A percentile compares a stretch with the other conserved stretches of the same genome.
phyloP scores from a whole-genome alignment of 306 rosid genomes.

The Castanea mollissima region DNA sequence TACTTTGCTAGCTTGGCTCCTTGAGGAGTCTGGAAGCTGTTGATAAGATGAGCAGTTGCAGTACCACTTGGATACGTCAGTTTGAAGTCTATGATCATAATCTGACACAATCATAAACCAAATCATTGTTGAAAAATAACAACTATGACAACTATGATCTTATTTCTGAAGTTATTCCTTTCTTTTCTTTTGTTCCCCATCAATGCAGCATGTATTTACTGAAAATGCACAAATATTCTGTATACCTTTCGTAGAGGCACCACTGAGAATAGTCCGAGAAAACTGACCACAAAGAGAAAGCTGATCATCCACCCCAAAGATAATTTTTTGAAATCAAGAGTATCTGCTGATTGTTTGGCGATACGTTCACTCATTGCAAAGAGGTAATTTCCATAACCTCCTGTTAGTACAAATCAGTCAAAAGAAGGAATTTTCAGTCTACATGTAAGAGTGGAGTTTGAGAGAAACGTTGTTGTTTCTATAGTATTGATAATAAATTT shows the following conservation, averaged over 20 bases:
- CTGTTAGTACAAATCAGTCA: not conserved
- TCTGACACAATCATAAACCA: conserved; percentile 24
- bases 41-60: conserved; percentile 59
- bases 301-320: conserved; percentile 11
- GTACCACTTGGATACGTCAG: conserved; percentile 67
- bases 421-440: not conserved
- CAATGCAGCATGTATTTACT: not conserved
- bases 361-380: conserved; percentile 4
- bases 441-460: not conserved
- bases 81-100: conserved; percentile 52
- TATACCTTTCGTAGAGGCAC: conserved; percentile 13
- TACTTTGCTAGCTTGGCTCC: not conserved
- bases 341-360: not conserved
- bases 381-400: conserved; percentile 13
- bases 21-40: conserved; percentile 59
- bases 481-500: not conserved
- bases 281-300: conserved; percentile 14
- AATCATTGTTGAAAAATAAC: not conserved
- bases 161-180: not conserved
- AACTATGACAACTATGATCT: not conserved
- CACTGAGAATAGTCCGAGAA: conserved; percentile 14
- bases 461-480: not conserved
- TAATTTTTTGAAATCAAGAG: conserved; percentile 3
- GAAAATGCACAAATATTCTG: not conserved
- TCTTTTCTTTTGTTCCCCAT: not conserved